Conservation (phyloP, 805 yeast species). For the Starmerella potacharoeniae region DNA sequence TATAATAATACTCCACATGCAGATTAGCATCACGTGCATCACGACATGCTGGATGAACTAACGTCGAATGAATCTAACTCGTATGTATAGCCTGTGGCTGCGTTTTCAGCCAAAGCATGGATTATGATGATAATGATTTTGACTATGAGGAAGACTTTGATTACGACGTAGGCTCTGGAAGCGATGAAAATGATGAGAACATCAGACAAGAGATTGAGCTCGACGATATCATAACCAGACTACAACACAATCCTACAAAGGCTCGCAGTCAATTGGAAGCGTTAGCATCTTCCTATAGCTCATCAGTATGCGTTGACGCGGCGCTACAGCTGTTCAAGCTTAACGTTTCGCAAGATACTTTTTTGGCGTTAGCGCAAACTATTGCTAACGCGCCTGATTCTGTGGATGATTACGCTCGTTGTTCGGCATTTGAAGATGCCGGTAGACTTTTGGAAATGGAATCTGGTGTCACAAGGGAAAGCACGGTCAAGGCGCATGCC, state of each 20-base stretch:
- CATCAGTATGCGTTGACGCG: constrained; percentile 3
- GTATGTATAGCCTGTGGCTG: neutral
- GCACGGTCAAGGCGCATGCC: neutral
- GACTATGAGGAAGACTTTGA: constrained; percentile 15
- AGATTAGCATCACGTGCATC: too few relatives aligned
- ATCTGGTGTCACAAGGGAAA: neutral
- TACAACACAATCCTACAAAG: neutral
- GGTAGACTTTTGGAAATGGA: neutral
- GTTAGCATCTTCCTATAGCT: neutral
- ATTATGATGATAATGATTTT: constrained; percentile 9
- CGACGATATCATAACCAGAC: constrained; percentile 6
- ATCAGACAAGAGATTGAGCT: constrained; percentile 10
- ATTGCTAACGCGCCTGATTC: neutral
- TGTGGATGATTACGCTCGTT: neutral
- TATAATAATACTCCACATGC: too few relatives aligned
- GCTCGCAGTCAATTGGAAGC: constrained; percentile 1
- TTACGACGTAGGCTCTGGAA: constrained; percentile 20
- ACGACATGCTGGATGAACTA: neutral
- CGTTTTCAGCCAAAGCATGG: neutral
- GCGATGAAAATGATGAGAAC: constrained; percentile 31
- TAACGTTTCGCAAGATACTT: neutral
- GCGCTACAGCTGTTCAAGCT: constrained; percentile 5
- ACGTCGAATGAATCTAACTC: neutral
- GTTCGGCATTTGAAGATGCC: neutral
- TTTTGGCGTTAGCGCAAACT: neutral